These are phyloP conservation scores for Colletotrichum spaethianum DNA, from an alignment of 2,329 filamentous ascomycete genomes.

Conservation along the genomic window DNA sequence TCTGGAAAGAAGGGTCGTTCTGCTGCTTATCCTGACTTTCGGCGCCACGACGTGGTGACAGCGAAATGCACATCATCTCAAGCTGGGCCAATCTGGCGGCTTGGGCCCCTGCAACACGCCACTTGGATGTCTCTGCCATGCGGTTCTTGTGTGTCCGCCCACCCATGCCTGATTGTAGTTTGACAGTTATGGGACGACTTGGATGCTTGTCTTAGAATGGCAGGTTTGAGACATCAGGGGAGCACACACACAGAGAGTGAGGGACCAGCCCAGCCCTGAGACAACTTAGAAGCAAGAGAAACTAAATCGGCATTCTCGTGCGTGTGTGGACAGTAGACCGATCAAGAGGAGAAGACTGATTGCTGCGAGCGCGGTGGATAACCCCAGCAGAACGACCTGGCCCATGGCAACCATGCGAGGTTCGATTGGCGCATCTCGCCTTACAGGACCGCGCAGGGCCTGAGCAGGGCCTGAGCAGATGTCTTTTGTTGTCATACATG, in stretches of 20 bases:
- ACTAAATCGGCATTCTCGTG: neutral
- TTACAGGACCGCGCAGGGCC: constrained; percentile 29
- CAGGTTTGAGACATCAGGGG: constrained; percentile 27
- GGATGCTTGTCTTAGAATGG: constrained; percentile 32
- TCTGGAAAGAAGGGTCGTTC: constrained; percentile 7
- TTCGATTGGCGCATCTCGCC: constrained; percentile 41
- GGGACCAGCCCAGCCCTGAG: constrained; percentile 14
- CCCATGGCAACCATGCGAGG: constrained; percentile 32
- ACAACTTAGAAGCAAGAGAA: neutral
- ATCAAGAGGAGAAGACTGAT: neutral
- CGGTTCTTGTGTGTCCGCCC: constrained; percentile 20
- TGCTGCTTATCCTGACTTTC: constrained; percentile 13
- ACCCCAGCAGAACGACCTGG: constrained; percentile 32
- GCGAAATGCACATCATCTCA: constrained; percentile 32
- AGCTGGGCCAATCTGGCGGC: constrained; percentile 21
- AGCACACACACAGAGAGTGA: neutral
- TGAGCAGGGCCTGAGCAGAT: constrained; percentile 39
- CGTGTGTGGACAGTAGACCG: constrained; percentile 6
- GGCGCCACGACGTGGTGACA: constrained; percentile 26
- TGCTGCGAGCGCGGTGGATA: constrained; percentile 28
- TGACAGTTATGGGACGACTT: constrained; percentile 14
- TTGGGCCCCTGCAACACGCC: constrained; percentile 32
- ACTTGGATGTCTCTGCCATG: constrained; percentile 32
- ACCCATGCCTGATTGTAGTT: neutral
- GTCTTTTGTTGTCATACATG: constrained; percentile 40